phyloP scores from a whole-genome alignment of 106 monocot genomes.

The Allium sativum region DNA sequence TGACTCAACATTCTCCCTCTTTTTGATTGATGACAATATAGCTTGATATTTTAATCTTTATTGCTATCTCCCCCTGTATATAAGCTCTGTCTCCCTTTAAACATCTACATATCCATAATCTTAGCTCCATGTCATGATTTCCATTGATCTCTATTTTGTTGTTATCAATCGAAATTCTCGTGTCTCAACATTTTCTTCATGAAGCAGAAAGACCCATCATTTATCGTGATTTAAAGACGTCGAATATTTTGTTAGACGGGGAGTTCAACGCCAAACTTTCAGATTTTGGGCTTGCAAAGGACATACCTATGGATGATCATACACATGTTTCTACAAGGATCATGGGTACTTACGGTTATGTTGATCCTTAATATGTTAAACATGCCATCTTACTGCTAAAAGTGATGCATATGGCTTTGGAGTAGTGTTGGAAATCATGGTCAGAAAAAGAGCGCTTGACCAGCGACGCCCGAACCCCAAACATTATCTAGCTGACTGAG shows the following conservation, averaged over 20 bases:
- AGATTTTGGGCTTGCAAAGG: conserved; percentile 3
- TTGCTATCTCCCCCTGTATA: too few species aligned
- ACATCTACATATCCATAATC: too few species aligned
- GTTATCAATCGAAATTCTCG: too few species aligned
- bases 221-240: conserved; percentile 30
- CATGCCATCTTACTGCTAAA: conserved; percentile 63
- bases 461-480: conserved; percentile 33
- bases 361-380: background rate
- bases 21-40: too few species aligned
- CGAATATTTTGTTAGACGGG: conserved; percentile 23
- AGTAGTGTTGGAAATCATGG: conserved; percentile 65
- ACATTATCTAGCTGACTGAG: conserved; percentile 46
- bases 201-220: conserved; percentile 15
- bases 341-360: conserved; percentile 2
- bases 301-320: background rate
- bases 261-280: conserved; percentile 1
- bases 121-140: too few species aligned
- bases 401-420: conserved; percentile 69
- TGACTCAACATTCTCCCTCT: too few species aligned
- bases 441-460: conserved; percentile 42
- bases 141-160: too few species aligned
- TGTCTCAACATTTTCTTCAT: too few species aligned
- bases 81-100: too few species aligned
- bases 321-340: conserved; percentile 2
- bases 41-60: too few species aligned